These are phyloP conservation scores for Cordia subcordata DNA, from an alignment of 257 asterid genomes.

Conservation along the genomic window DNA sequence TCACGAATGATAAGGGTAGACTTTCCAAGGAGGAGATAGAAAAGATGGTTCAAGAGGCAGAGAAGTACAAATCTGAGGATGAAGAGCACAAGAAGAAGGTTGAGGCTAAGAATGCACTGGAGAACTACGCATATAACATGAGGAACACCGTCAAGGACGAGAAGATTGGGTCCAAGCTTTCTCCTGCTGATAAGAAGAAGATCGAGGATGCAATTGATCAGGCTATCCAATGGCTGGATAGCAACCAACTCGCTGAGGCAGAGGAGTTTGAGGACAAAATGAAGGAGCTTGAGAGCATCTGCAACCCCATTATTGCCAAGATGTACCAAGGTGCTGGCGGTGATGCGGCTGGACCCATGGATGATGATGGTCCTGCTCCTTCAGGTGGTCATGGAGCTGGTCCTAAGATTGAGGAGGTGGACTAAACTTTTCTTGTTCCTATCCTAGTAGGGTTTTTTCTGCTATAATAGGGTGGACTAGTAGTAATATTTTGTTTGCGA, in stretches of 20 bases:
- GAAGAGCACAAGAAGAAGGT: constrained; percentile 89
- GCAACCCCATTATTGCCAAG: constrained; percentile 82
- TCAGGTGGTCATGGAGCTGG: constrained; percentile 51
- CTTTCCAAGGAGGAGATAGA: constrained; percentile 80
- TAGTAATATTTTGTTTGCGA: neutral
- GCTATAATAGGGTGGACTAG: neutral
- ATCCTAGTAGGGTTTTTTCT: neutral
- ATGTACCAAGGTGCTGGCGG: constrained; percentile 85
- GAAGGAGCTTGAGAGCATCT: constrained; percentile 76
- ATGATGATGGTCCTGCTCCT: constrained; percentile 49
- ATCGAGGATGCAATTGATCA: constrained; percentile 65
- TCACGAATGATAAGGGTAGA: constrained; percentile 80
- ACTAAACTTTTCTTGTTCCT: constrained; percentile 25
- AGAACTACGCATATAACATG: constrained; percentile 83
- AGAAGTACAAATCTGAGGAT: constrained; percentile 78
- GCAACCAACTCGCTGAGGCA: constrained; percentile 68
- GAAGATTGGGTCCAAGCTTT: constrained; percentile 64
- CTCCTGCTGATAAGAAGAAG: constrained; percentile 58
- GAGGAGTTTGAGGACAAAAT: constrained; percentile 84
- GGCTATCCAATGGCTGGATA: constrained; percentile 61
- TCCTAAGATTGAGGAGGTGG: constrained; percentile 86
- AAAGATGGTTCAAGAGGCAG: constrained; percentile 87
- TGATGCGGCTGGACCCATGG: constrained; percentile 42
- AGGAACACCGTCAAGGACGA: constrained; percentile 83
- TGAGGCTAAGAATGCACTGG: constrained; percentile 68